These are phyloP conservation scores for Pyrenula aspistea DNA, from an alignment of 495 filamentous ascomycete genomes.

Conservation along the genomic window DNA sequence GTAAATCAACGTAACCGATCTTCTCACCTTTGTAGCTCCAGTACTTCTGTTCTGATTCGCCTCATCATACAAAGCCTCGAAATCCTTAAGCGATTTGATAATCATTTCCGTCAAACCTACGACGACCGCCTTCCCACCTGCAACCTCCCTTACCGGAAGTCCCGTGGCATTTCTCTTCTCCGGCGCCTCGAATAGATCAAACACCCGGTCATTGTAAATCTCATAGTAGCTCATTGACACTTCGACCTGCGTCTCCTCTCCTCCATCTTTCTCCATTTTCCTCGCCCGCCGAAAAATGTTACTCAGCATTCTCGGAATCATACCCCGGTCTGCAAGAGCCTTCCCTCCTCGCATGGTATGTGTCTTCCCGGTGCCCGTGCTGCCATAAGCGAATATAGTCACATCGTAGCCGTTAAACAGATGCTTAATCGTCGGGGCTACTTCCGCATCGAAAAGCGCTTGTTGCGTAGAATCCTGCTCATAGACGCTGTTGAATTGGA, in stretches of 20 bases:
- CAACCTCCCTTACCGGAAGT: conserved; percentile 75
- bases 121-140: conserved; percentile 79
- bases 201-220: conserved; percentile 96
- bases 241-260: conserved; percentile 57
- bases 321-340: conserved; percentile 74
- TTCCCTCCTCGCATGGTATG: conserved; percentile 97
- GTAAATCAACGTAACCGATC: background rate
- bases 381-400: conserved; percentile 91
- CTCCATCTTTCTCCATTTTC: conserved; percentile 78
- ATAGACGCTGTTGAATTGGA: conserved; percentile 92
- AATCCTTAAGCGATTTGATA: conserved; percentile 81
- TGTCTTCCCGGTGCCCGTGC: conserved; percentile 93
- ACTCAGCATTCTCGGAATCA: conserved; percentile 82
- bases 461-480: conserved; percentile 68
- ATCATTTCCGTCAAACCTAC: conserved; percentile 80
- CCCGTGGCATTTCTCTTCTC: conserved; percentile 82
- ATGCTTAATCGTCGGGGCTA: conserved; percentile 72
- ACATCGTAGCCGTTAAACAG: conserved; percentile 91
- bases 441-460: conserved; percentile 76
- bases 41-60: conserved; percentile 89
- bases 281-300: conserved; percentile 73
- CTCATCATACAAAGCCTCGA: conserved; percentile 84
- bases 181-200: conserved; percentile 80
- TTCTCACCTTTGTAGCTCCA: conserved; percentile 67
- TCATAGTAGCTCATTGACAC: conserved; percentile 92